Evolutionary conservation across 805 yeast species (phyloP), one percentile per base, ranked within the genome.

Genomic region (Candida saitoana): DNA sequence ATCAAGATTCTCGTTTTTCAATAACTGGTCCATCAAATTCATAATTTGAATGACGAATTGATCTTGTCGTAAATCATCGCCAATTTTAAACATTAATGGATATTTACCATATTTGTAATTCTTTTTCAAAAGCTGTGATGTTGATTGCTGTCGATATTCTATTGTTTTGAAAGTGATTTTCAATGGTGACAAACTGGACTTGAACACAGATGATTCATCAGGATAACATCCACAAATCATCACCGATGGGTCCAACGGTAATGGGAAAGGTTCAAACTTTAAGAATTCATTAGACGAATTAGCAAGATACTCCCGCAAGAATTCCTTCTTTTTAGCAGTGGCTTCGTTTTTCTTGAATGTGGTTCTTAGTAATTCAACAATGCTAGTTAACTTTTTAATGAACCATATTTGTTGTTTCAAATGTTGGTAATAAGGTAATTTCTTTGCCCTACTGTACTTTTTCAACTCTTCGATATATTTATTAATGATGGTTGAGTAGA

Each of bases 11-110:
- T 93, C 99, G 57, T 87, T 86, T 48, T 84, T 79, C 40, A 93
- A 65, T 34, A 93, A 74, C 57, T 80, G 87, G 58, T 93, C 96
- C 96, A 93, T 93, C 45, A 93, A 67, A 43, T 83, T 77, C 43
- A 93, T 87, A 47, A 93, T 87, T 61, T 93, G 99, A 38, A 89
- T 85, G n/a, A 93, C 95, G 49, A 93, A 74, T 61, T 93, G 99
- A 67, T 93, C 99, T 61, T 93, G 99, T 45, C 98, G 72, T 39
- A 93, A 70, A 59, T 93, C 99, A 49, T 86, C 99, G 11, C 99
- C 99, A 39, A 86, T 85, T 61, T 93, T 93, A 65, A 88, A 91
- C 84, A 93, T 91, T 29, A 93, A 66, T 4, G 95, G 80, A 59
- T 88, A 93, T 40, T 64, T 68, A 3, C 72, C 72, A 40, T 67